Conservation (phyloP, 352 stramenopile species). For the Pythium rishiriense region DNA sequence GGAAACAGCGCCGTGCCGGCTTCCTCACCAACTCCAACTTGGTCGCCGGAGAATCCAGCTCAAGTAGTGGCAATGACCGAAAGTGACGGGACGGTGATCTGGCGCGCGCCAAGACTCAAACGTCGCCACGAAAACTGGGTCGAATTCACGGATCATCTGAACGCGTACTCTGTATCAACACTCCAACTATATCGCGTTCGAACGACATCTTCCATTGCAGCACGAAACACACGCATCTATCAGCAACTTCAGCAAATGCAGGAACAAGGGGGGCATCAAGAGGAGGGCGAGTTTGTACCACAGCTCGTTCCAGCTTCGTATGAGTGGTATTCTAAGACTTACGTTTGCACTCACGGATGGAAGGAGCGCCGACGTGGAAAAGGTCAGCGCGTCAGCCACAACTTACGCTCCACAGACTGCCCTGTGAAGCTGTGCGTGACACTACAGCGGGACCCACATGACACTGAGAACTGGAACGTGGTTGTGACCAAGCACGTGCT, state of each 20-base stretch:
- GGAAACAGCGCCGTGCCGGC: neutral
- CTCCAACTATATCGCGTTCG: slow-evolving; percentile 74
- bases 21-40: slow-evolving; percentile 20
- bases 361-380: slow-evolving; percentile 68
- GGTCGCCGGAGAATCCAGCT: slow-evolving; percentile 17
- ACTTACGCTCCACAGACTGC: slow-evolving; percentile 60
- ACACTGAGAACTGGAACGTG: slow-evolving; percentile 48
- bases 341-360: slow-evolving; percentile 77
- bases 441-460: slow-evolving; percentile 45
- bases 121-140: slow-evolving; percentile 54
- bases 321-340: slow-evolving; percentile 84
- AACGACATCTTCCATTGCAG: slow-evolving; percentile 69
- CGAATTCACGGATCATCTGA: slow-evolving; percentile 59
- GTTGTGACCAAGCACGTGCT: slow-evolving; percentile 71
- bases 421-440: slow-evolving; percentile 72
- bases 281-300: slow-evolving; percentile 6
- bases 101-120: slow-evolving; percentile 50
- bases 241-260: slow-evolving; percentile 37
- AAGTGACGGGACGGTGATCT: slow-evolving; percentile 35
- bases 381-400: slow-evolving; percentile 72
- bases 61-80: slow-evolving; percentile 28
- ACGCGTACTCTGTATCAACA: slow-evolving; percentile 57
- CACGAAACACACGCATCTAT: slow-evolving; percentile 58
- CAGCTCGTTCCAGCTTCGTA: slow-evolving; percentile 55
- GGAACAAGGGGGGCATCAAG: neutral